Conservation (phyloP, 1,284 basidiomycete species). For the Inonotus obliquus region DNA sequence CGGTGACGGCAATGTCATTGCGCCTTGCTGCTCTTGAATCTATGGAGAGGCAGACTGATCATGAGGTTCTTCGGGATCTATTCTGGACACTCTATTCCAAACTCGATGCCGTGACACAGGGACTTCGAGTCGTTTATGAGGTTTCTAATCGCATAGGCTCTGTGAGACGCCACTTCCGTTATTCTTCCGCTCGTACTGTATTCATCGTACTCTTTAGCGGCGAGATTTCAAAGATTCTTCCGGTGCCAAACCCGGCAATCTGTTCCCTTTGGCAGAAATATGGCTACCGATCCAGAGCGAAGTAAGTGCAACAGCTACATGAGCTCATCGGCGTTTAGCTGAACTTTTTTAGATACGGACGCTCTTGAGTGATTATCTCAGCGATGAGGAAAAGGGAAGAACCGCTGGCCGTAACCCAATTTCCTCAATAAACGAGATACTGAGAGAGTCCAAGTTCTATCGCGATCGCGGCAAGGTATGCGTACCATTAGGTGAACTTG, state of each 20-base stretch:
- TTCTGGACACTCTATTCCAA: conserved; percentile 99
- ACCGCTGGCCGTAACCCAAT: conserved; percentile 81
- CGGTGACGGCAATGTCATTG: conserved; percentile 45
- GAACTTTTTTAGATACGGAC: conserved; percentile 60
- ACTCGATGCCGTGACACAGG: conserved; percentile 92
- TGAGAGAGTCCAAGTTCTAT: conserved; percentile 76
- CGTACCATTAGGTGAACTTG: conserved; percentile 8
- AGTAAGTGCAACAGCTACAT: conserved; percentile 38
- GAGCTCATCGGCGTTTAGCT: conserved; percentile 2
- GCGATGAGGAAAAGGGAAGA: conserved; percentile 80
- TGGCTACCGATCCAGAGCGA: conserved; percentile 91
- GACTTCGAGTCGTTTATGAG: conserved; percentile 88
- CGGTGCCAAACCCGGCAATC: conserved; percentile 61
- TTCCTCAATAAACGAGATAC: conserved; percentile 90
- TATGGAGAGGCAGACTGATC: conserved; percentile 68
- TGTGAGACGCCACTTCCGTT: conserved; percentile 43
- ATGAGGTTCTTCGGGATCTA: conserved; percentile 85
- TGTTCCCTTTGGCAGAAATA: conserved; percentile 85
- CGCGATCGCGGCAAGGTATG: conserved; percentile 77
- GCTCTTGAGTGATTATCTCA: conserved; percentile 88
- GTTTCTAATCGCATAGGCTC: conserved; percentile 85
- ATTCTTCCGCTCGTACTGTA: not conserved
- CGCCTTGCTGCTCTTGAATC: conserved; percentile 78
- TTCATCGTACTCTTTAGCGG: conserved; percentile 44
- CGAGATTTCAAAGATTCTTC: conserved; percentile 84